These are phyloP conservation scores for Asterophora parasitica DNA, from an alignment of 768 basidiomycete genomes.

Conservation along the genomic window DNA sequence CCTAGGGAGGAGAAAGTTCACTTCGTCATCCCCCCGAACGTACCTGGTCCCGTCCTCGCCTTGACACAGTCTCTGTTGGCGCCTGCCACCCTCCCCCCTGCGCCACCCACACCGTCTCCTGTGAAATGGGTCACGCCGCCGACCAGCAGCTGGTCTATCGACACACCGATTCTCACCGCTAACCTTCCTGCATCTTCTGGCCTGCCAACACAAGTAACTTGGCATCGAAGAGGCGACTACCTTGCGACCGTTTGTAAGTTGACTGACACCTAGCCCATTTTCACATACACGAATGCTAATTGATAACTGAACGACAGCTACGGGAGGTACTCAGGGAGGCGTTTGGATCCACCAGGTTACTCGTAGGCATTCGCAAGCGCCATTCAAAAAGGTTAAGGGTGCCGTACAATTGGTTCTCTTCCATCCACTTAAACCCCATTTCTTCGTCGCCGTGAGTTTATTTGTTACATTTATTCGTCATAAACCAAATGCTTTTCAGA, in stretches of 20 bases:
- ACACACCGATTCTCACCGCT: conserved; percentile 56
- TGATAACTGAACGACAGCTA: conserved; percentile 36
- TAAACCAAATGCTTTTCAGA: conserved; percentile 42
- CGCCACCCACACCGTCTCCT: conserved; percentile 51
- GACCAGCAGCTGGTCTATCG: conserved; percentile 41
- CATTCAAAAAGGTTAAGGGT: conserved; percentile 95
- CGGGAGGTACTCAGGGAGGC: conserved; percentile 66
- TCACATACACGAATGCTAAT: conserved; percentile 12
- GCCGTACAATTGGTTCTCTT: conserved; percentile 87
- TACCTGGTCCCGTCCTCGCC: conserved; percentile 53
- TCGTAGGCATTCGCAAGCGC: conserved; percentile 92
- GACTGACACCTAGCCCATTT: background rate
- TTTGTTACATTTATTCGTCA: conserved; percentile 9
- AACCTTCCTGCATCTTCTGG: conserved; percentile 63
- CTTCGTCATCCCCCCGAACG: conserved; percentile 77
- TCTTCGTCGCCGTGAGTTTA: conserved; percentile 89
- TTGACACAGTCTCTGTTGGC: conserved; percentile 58
- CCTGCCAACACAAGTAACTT: conserved; percentile 73
- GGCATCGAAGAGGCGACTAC: conserved; percentile 96
- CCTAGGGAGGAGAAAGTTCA: conserved; percentile 75
- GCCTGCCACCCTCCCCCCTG: conserved; percentile 59
- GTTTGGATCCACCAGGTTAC: conserved; percentile 97
- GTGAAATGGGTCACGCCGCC: conserved; percentile 65
- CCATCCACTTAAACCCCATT: conserved; percentile 91
- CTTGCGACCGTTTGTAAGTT: conserved; percentile 89